Conservation (phyloP, 257 asterid species). For the Anisodus tanguticus region DNA sequence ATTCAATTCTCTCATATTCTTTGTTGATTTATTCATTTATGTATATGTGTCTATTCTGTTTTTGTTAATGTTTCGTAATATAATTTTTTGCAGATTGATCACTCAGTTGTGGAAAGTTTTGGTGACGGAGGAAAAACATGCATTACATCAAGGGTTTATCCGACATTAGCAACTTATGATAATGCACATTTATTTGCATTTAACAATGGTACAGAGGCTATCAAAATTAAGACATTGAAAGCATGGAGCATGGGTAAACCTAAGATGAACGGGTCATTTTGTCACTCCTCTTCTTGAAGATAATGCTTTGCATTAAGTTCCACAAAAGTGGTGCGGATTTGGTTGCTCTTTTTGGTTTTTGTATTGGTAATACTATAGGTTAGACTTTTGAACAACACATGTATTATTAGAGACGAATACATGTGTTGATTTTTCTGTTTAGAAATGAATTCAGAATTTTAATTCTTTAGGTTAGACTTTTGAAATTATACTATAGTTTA, state of each 20-base stretch:
- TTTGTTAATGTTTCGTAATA: too few relatives aligned
- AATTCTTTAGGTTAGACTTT: too few relatives aligned
- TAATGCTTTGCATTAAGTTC: neutral
- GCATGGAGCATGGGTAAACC: conserved; percentile 51
- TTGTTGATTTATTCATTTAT: neutral
- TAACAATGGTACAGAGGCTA: conserved; percentile 47
- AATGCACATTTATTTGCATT: conserved; percentile 45
- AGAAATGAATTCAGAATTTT: too few relatives aligned
- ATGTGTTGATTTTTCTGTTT: too few relatives aligned
- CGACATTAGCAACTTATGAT: conserved; percentile 38
- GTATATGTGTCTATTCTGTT: neutral
- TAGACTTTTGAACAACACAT: too few relatives aligned
- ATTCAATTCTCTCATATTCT: too few relatives aligned
- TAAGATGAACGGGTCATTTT: conserved; percentile 30
- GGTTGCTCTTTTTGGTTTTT: neutral
- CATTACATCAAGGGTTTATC: conserved; percentile 53
- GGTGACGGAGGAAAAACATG: conserved; percentile 50
- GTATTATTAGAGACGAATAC: too few relatives aligned
- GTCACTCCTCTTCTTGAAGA: neutral
- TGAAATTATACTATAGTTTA: too few relatives aligned
- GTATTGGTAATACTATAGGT: too few relatives aligned
- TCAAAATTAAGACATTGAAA: conserved; percentile 34
- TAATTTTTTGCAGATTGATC: conserved; percentile 42
- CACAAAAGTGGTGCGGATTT: neutral
- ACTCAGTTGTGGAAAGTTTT: conserved; percentile 54